Base-by-base conservation (phyloP, 345 rosid genomes). In the Hibiscus trionum region DNA sequence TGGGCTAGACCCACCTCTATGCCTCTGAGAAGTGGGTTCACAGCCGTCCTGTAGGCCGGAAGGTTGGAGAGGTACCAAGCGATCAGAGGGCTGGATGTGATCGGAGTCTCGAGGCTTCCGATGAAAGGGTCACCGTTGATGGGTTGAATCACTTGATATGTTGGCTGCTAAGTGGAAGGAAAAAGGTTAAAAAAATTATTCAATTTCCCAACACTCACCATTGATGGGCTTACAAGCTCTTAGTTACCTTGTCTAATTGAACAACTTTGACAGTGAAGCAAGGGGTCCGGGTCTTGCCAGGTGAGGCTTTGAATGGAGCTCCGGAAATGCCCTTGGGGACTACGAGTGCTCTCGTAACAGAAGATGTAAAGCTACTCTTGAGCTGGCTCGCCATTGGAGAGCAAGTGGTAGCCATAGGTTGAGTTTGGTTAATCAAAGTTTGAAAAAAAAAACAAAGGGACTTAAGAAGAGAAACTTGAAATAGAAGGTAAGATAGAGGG, bases 41-140 rank as follows among this genome's bases (percentile, higher is more conserved):
- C 97, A 0, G 97, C 97, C 1, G 99, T 95, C 72, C 97, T 76
- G 84, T 95, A 95, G 17, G 93, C 97, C 0, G 99, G 97, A 29
- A 95, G 93, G 86, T 95, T 90, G 47, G 99, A 92, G 29, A 92
- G 93, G 85, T 90, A 95, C 97, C 97, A 95, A 0, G 97, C 99
- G 15, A 95, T 78, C 76, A 95, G 69, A 0, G 98, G 97, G 87
- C 98, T 92, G 35, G 98, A 92, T 52, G 99, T 95, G 3, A 90
- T 80, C 5, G 97, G 97, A 66, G 97, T 92, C 81, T 95, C 99
- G 2, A 95, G 90, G 80, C 96, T 95, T 74, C 97, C 99, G 26
- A 92, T 92, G 88, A 92, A 95, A 1, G 99, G 99, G 72, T 95
- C 99, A 3, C 97, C 97, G 47, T 95, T 92, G 83, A 95, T 90